A percentile compares a stretch with the other conserved stretches of the same genome.
Evolutionary conservation across 75 land plant species (phyloP).

Genomic region (Pinus tabuliformis): DNA sequence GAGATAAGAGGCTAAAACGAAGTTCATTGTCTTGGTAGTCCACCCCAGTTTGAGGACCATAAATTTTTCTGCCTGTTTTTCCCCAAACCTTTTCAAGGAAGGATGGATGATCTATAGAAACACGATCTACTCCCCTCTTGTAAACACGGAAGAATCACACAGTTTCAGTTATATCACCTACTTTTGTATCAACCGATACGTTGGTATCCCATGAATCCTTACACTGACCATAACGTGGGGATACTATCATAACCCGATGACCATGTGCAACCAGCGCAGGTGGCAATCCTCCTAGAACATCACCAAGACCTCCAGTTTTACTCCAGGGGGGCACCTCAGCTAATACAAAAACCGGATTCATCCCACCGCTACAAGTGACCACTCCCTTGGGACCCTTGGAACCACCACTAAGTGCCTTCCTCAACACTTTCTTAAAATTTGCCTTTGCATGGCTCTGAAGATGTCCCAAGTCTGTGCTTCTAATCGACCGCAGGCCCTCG

Average conservation of each 20-base stretch:
- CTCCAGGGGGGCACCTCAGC: constrained; percentile 92
- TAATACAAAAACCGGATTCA: constrained; percentile 62
- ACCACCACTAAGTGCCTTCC: neutral
- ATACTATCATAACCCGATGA: constrained; percentile 88
- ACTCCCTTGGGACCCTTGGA: constrained; percentile 4
- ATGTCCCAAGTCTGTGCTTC: constrained; percentile 18
- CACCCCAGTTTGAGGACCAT: constrained; percentile 79
- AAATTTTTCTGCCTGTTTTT: constrained; percentile 83
- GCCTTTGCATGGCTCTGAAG: constrained; percentile 13
- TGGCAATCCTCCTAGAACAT: constrained; percentile 92
- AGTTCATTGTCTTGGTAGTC: constrained; percentile 88
- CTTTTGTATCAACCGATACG: constrained; percentile 55
- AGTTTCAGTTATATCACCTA: constrained; percentile 63
- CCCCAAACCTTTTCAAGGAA: constrained; percentile 99
- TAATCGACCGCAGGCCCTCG: constrained; percentile 41
- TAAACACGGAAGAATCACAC: constrained; percentile 91
- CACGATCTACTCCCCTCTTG: constrained; percentile 96
- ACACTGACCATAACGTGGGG: constrained; percentile 94
- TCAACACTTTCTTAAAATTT: constrained; percentile 1
- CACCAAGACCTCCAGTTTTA: constrained; percentile 97
- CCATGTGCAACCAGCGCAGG: constrained; percentile 97
- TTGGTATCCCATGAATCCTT: constrained; percentile 94
- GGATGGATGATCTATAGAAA: constrained; percentile 88
- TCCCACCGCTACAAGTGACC: constrained; percentile 46
- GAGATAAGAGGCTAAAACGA: constrained; percentile 78